Conservation (phyloP, 805 yeast species). For the Myxozyma melibiosi region DNA sequence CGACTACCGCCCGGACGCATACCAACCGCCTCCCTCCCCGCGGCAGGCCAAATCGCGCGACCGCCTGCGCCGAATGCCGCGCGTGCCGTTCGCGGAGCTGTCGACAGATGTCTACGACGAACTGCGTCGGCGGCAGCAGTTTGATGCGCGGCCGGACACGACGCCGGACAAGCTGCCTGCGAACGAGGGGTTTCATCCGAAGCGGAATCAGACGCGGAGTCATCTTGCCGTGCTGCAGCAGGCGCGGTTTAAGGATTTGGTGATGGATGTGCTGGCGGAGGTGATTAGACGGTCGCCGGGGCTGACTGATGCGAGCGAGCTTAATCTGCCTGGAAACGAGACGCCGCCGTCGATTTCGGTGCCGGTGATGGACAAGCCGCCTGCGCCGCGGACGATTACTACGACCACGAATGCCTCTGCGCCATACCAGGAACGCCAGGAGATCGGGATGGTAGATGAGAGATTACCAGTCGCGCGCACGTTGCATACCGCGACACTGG, state of each 20-base stretch:
- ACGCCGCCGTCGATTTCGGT: background rate
- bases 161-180: conserved; percentile 67
- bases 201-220: conserved; percentile 92
- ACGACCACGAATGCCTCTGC: background rate
- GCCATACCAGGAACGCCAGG: no score
- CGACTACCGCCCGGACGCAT: conserved; percentile 11
- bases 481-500: conserved; percentile 48
- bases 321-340: background rate
- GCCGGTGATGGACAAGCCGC: background rate
- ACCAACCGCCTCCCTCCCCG: conserved; percentile 22
- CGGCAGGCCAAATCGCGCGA: conserved; percentile 66
- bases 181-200: conserved; percentile 77
- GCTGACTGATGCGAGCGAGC: no score
- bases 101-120: conserved; percentile 96
- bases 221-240: conserved; percentile 84
- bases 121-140: conserved; percentile 69
- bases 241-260: conserved; percentile 82
- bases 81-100: conserved; percentile 79
- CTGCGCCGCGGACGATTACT: background rate
- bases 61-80: conserved; percentile 75
- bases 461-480: conserved; percentile 21
- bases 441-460: background rate
- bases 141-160: conserved; percentile 40
- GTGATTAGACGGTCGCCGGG: conserved; percentile 72
- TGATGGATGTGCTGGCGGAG: conserved; percentile 84